Percentiles rank a stretch among this genome's conserved stretches.
These are phyloP conservation scores for Arthonia radiata DNA, from an alignment of 495 filamentous ascomycete genomes.

Conservation along the genomic window DNA sequence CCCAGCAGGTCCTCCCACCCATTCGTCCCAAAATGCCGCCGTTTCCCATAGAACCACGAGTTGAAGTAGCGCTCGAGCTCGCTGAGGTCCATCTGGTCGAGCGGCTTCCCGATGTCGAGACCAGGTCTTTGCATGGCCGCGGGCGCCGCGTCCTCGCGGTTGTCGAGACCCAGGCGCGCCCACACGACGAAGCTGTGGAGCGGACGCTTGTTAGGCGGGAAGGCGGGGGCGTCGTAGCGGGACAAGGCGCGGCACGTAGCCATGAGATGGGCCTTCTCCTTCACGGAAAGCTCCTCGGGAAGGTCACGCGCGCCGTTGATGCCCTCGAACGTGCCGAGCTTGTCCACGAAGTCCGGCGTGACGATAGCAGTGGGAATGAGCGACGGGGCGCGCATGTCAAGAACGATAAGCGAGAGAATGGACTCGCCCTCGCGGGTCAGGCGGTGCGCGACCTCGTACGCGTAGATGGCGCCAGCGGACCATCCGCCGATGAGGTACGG, in stretches of 20 bases:
- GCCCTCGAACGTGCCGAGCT: constrained; percentile 5
- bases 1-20: constrained; percentile 5
- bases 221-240: constrained; percentile 6
- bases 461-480: constrained; percentile 25
- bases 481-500: constrained; percentile 34
- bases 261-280: constrained; percentile 5
- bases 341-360: constrained; percentile 5
- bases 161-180: constrained; percentile 3
- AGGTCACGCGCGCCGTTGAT: constrained; percentile 5
- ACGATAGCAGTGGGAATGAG: constrained; percentile 6
- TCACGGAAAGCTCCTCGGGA: constrained; percentile 3
- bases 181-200: constrained; percentile 3
- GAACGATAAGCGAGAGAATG: constrained; percentile 4
- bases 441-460: constrained; percentile 15
- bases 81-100: constrained; percentile 2
- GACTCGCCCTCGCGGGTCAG: constrained; percentile 4
- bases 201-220: constrained; percentile 3
- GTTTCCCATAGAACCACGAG: constrained; percentile 6
- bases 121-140: constrained; percentile 3
- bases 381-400: constrained; percentile 6
- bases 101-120: constrained; percentile 2
- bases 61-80: constrained; percentile 5
- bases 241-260: constrained; percentile 4
- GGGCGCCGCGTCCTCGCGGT: constrained; percentile 1
- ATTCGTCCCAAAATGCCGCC: constrained; percentile 6